Conservation (phyloP, 352 stramenopile species). For the Plasmopara halstedii region DNA sequence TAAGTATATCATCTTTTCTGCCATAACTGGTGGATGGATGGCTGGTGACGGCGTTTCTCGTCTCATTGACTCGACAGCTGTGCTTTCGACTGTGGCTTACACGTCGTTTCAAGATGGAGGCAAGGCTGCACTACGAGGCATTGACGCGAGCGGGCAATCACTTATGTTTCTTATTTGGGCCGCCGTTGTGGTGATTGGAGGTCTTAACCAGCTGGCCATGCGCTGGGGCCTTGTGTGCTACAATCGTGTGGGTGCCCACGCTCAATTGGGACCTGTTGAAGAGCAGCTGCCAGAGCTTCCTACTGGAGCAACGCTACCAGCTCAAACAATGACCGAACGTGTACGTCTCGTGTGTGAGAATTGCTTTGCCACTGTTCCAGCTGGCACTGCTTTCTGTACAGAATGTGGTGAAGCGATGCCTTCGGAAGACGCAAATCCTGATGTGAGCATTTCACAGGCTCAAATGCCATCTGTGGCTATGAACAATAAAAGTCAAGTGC, state of each 20-base stretch:
- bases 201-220: conserved; percentile 78
- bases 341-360: conserved; percentile 85
- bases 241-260: conserved; percentile 78
- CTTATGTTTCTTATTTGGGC: conserved; percentile 81
- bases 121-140: conserved; percentile 31
- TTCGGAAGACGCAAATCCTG: conserved; percentile 54
- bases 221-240: conserved; percentile 85
- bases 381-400: conserved; percentile 81
- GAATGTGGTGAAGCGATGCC: conserved; percentile 85
- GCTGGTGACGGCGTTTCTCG: conserved; percentile 63
- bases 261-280: conserved; percentile 46
- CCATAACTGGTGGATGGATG: conserved; percentile 69
- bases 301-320: conserved; percentile 50
- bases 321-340: conserved; percentile 46
- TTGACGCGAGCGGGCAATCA: conserved; percentile 47
- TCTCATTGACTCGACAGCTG: conserved; percentile 44
- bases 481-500: conserved; percentile 67
- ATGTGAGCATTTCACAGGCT: conserved; percentile 82
- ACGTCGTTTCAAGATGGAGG: conserved; percentile 59
- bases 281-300: conserved; percentile 74
- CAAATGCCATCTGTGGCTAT: conserved; percentile 81
- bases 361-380: conserved; percentile 80
- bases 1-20: conserved; percentile 82
- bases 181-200: conserved; percentile 45
- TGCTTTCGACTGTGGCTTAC: conserved; percentile 60